Conservation (phyloP, 2,329 filamentous ascomycete species). For the Botryotinia globosa region DNA sequence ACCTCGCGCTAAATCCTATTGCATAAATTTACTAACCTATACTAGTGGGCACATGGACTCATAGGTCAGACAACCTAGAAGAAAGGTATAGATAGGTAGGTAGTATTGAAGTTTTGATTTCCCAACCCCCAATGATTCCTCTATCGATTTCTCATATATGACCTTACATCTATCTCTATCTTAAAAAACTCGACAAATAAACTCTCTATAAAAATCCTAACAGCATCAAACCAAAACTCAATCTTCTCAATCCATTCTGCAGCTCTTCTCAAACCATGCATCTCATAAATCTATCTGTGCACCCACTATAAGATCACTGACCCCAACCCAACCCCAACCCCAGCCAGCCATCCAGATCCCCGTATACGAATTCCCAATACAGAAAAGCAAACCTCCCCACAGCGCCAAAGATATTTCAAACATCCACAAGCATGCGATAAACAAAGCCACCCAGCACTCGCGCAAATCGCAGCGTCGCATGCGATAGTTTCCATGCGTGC, state of each 20-base stretch:
- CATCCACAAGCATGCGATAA: background rate
- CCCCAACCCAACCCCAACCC: no score
- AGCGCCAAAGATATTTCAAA: no score
- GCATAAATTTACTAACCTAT: background rate
- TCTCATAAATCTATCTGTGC: no score
- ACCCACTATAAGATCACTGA: no score
- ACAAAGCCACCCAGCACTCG: no score
- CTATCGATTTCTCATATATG: background rate
- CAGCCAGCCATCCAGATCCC: no score
- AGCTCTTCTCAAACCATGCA: background rate
- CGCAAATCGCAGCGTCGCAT: background rate
- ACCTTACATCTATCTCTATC: no score
- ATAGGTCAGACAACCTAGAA: background rate
- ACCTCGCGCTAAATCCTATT: background rate
- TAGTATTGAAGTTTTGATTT: background rate
- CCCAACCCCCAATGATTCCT: background rate
- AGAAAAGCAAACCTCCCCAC: no score
- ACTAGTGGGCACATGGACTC: background rate
- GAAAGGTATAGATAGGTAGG: no score
- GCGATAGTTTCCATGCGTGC: no score
- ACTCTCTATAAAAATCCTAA: background rate
- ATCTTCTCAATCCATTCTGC: background rate
- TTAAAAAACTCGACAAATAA: background rate
- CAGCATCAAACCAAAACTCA: background rate
- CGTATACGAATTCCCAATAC: no score